Base-by-base conservation (phyloP, 768 basidiomycete genomes). In the Boletales sp. region DNA sequence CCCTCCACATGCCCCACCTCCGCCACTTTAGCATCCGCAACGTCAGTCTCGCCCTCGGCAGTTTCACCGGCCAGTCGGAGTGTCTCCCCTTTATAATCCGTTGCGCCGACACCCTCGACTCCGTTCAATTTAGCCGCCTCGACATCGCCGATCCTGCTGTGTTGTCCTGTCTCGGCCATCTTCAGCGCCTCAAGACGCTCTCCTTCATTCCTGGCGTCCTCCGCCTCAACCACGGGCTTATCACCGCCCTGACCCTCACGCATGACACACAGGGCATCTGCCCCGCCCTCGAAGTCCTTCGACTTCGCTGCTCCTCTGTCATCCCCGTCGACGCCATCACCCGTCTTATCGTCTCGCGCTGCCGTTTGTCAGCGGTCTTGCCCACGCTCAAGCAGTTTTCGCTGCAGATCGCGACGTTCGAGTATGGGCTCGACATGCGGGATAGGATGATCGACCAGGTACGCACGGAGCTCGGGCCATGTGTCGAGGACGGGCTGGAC, bases 161-260 rank as follows among this genome's bases (percentile, higher is more conserved):
- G 3, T 1, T 67, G 15, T 40, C 54, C 7, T 66, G 65, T 29
- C 51, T 66, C 18, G 42, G 39, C 1, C 65, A 54, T 8, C 54
- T 67, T 11, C 47, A 29, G 27, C 54, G 32, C 5, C 18, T 66
- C 3, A 59, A 50, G 50, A 47, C 43, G 35, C 10, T 69, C 40
- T 35, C 47, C 11, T 58, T 56, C 32, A 48, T 69, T 2, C 65
- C 65, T 5, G 60, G 67, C 12, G 40, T 60, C n/a, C 53, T 69
- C 5, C 52, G 65, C n/a, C 62, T 67, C 35, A 67, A 69, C 35
- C 65, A 69, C 13, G 63, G 61, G 13, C 60, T 67, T 40, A 34
- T 67, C 35, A 30, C 51, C n/a, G 63, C 52, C 32, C 63, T 69
- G 15, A 21, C 52, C 32, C 63, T 69, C 15, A 18, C 57, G 11